Base-by-base conservation (phyloP, 768 basidiomycete genomes). In the Rubroboletus pulcherrimus region DNA sequence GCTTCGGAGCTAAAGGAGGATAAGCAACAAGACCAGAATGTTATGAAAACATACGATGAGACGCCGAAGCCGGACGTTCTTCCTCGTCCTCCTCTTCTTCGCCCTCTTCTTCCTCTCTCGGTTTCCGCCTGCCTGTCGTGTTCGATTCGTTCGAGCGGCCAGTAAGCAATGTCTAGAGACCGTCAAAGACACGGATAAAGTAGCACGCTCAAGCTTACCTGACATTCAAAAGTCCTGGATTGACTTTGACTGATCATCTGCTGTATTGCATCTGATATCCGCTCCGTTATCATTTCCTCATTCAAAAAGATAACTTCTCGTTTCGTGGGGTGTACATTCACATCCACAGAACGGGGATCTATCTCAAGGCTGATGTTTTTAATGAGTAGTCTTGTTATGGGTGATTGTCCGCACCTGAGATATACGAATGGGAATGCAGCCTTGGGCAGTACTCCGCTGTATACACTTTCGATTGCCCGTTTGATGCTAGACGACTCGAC, bases 321-420 rank as follows among this genome's bases (percentile, higher is more conserved):
- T 69, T 99, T 99, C 2, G 97, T 98, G 0, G 96, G 97, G 67
- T 98, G 95, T 8, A 98, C 93, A 63, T 99, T 99, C 51, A 98
- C 95, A 63, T 99, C 97, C 17, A 99, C 88, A 26, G 89, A 85
- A 31, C 84, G 80, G 0, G 94, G 93, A 57, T 93, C 87, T 62
- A 98, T 86, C 40, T 85, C 77, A 41, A 98, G 71, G 62, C 94
- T 95, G 56, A 29, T 26, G 44, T 45, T 41, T 47, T 48, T 14
- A 57, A 55, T 48, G 12, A 31, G 38, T 17, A 33, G 43, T 14
- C 11, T 31, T 6, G 31, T 24, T n/a, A 21, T 21, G 35, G 5
- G 10, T 56, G 12, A 6, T 37, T 29, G 17, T 29, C 34, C 75
- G n/a, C 55, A 93, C 94, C 92, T 93, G 38, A 98, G 77, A 70